Evolutionary conservation across 2,329 filamentous ascomycete species (phyloP).

Genomic region (Clathrospora elynae): DNA sequence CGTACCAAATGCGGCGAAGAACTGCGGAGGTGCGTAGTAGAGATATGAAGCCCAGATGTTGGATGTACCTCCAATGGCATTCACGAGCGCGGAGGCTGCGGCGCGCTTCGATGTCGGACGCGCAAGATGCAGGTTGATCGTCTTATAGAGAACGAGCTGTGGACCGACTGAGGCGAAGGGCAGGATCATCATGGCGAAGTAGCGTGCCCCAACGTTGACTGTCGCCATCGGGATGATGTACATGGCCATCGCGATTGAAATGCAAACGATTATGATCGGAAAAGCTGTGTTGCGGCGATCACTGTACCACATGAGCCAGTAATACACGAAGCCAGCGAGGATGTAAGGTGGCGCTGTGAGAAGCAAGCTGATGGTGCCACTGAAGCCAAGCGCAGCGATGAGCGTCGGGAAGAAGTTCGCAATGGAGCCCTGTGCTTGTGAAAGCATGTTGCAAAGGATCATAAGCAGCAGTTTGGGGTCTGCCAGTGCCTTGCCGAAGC

Average conservation of each 20-base stretch:
- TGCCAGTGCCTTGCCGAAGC: slow-evolving; percentile 57
- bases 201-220: slow-evolving; percentile 38
- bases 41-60: slow-evolving; percentile 33
- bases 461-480: slow-evolving; percentile 65
- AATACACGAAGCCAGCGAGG: slow-evolving; percentile 55
- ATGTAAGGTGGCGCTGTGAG: slow-evolving; percentile 64
- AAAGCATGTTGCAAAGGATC: slow-evolving; percentile 64
- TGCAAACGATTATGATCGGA: slow-evolving; percentile 49
- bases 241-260: slow-evolving; percentile 33
- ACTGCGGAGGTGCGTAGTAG: slow-evolving; percentile 31
- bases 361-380: slow-evolving; percentile 59
- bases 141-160: slow-evolving; percentile 29
- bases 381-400: slow-evolving; percentile 60
- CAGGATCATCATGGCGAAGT: slow-evolving; percentile 39
- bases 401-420: slow-evolving; percentile 59
- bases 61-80: slow-evolving; percentile 28
- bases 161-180: slow-evolving; percentile 31
- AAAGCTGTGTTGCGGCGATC: slow-evolving; percentile 53
- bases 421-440: slow-evolving; percentile 60
- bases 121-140: slow-evolving; percentile 30
- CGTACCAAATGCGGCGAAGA: slow-evolving; percentile 30
- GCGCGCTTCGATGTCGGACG: slow-evolving; percentile 28
- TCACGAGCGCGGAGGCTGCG: slow-evolving; percentile 28
- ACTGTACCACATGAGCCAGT: slow-evolving; percentile 50
- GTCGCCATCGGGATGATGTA: slow-evolving; percentile 47